Base-by-base conservation (phyloP, 805 yeast species). In the Saturnispora sanitii region DNA sequence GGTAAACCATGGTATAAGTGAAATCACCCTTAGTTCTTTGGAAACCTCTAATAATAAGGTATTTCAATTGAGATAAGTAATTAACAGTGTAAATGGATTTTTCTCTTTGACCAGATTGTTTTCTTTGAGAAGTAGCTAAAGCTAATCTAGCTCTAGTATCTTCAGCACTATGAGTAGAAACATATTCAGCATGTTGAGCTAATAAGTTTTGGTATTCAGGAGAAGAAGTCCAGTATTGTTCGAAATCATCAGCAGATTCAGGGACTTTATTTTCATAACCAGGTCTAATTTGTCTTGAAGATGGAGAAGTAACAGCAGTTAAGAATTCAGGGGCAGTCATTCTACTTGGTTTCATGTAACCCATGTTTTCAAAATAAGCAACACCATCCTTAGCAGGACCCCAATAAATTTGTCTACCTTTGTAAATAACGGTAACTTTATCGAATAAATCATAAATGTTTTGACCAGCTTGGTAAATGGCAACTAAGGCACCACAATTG, bases 301-400 rank as follows among this genome's bases (percentile, higher is more conserved):
- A 72, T 27, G 79, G 82, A 52, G 77, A 79, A 13, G 84, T 78
- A 41, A 77, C 72, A 8, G 83, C 75, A 19, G 83, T 78, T 54
- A 78, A 70, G 53, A 66, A 78, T 57, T 78, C 84, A 13, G 83
- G 79, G 25, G 83, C 75, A 12, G 82, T 73, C 72, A 74, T 78
- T 68, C 83, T 73, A 41, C 66, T 65, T 38, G 82, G 82, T 55
- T 79, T 75, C 20, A 64, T 60, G 62, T 67, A 78, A 41, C 84
- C 84, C 83, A 78, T 77, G n/a, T 64, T 62, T 48, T 67, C 56
- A 50, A 78, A 78, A 50, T 66, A 78, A 9, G 64, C 69, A 58
- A 67, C 74, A 37, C 80, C 82, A 35, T 61, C 57, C 22, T 53
- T 56, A 17, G 77, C 74, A 26, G 72, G 70, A 42, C 83, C 83